Evolutionary conservation across 768 basidiomycete species (phyloP).

Genomic region (Mycena rosella): DNA sequence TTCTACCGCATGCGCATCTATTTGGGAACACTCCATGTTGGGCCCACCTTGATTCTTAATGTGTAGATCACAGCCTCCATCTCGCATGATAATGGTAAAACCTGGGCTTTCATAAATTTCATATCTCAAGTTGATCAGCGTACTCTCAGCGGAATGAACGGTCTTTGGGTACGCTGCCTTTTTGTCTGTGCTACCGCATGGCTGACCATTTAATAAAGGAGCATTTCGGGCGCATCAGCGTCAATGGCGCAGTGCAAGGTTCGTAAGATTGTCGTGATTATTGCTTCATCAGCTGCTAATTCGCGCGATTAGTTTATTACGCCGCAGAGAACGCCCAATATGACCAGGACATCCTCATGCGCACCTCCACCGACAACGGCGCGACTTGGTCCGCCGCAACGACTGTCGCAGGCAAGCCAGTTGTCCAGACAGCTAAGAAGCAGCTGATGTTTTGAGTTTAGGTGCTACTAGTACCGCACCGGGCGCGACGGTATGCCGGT

Average conservation of each 20-base stretch:
- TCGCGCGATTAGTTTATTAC: conserved; percentile 34
- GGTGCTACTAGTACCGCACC: conserved; percentile 39
- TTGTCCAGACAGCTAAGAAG: background rate
- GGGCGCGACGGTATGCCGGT: conserved; percentile 44
- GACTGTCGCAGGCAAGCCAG: conserved; percentile 34
- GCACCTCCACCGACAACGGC: conserved; percentile 38
- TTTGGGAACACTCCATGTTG: background rate
- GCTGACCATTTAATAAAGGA: conserved; percentile 29
- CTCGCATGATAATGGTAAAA: conserved; percentile 36
- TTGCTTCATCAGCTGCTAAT: background rate
- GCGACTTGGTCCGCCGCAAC: conserved; percentile 32
- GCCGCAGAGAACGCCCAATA: conserved; percentile 35
- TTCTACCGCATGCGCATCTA: conserved; percentile 14
- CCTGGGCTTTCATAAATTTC: conserved; percentile 39
- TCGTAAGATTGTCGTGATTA: background rate
- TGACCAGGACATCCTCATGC: conserved; percentile 44
- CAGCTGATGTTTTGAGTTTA: conserved; percentile 7
- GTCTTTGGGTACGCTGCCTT: conserved; percentile 37
- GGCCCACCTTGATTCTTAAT: background rate
- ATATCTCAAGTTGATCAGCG: conserved; percentile 39
- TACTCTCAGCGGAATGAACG: conserved; percentile 30
- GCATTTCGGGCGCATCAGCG: conserved; percentile 38
- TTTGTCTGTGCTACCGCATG: background rate
- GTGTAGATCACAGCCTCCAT: conserved; percentile 38
- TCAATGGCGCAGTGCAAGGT: conserved; percentile 37